These are phyloP conservation scores for Neurospora pannonica DNA, from an alignment of 495 filamentous ascomycete genomes.

Conservation along the genomic window DNA sequence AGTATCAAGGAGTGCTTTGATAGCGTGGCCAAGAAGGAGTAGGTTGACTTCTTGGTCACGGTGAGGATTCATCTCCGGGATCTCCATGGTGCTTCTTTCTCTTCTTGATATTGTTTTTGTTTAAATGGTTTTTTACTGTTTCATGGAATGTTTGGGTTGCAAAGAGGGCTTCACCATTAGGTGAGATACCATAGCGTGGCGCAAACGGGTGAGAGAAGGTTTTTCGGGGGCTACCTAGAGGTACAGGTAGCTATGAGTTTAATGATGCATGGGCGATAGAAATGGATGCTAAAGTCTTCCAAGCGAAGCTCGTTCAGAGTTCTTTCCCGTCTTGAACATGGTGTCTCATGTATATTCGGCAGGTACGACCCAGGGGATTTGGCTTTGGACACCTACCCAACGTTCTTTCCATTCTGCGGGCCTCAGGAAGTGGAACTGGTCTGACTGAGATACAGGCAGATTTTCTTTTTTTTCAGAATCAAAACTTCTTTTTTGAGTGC, in stretches of 20 bases:
- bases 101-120: neutral
- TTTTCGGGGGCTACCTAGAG: neutral
- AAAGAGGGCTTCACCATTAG: neutral
- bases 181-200: neutral
- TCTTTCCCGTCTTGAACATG: neutral
- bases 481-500: no score
- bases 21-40: neutral
- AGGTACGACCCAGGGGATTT: neutral
- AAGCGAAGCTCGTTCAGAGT: neutral
- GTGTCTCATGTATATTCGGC: neutral
- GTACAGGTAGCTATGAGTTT: neutral
- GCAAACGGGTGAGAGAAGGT: neutral
- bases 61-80: neutral
- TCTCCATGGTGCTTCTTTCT: neutral
- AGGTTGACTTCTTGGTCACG: neutral
- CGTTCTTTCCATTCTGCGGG: no score
- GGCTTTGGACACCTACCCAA: neutral
- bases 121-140: neutral
- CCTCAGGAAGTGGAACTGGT: no score
- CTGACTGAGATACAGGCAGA: neutral
- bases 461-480: neutral
- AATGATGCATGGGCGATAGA: neutral
- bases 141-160: neutral
- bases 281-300: neutral
- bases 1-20: constrained; percentile 12